phyloP scores from a whole-genome alignment of 2,329 filamentous ascomycete genomes.

The Claviceps pazoutovae region DNA sequence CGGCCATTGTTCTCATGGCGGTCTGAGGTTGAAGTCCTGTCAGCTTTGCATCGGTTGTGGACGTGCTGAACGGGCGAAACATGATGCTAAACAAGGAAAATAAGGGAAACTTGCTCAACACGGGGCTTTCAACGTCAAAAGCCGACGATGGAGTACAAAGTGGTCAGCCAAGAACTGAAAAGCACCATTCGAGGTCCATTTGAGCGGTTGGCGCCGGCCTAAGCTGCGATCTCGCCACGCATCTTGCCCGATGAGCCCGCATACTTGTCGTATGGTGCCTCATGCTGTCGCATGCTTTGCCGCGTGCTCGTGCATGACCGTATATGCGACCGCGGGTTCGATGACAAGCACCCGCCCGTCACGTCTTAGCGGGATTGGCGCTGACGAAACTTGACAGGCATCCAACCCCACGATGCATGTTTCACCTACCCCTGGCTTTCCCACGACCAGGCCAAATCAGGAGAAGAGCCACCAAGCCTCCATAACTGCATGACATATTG shows the following conservation, averaged over 20 bases:
- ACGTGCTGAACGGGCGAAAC: neutral
- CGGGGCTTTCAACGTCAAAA: too few species aligned
- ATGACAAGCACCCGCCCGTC: neutral
- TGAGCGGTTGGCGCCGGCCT: conserved; percentile 3
- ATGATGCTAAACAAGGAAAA: neutral
- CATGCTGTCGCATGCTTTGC: neutral
- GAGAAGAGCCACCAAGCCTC: neutral
- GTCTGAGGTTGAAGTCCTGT: conserved; percentile 31
- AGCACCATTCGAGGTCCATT: neutral
- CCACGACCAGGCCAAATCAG: neutral
- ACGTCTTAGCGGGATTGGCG: neutral
- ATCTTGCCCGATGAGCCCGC: too few species aligned
- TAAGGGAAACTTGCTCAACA: neutral
- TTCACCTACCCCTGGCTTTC: neutral
- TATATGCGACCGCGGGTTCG: conserved; percentile 2
- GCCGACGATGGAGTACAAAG: too few species aligned
- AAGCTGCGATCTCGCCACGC: neutral
- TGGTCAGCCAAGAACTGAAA: neutral
- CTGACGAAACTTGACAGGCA: neutral
- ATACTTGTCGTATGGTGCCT: neutral
- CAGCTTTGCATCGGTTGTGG: neutral
- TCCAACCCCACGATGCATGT: neutral
- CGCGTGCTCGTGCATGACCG: neutral
- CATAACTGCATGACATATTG: too few species aligned
- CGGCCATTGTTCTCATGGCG: conserved; percentile 50